Percentiles rank a stretch among this genome's conserved stretches.
phyloP scores from a whole-genome alignment of 176 grass and related monocot genomes.

The Eragrostis curvula region DNA sequence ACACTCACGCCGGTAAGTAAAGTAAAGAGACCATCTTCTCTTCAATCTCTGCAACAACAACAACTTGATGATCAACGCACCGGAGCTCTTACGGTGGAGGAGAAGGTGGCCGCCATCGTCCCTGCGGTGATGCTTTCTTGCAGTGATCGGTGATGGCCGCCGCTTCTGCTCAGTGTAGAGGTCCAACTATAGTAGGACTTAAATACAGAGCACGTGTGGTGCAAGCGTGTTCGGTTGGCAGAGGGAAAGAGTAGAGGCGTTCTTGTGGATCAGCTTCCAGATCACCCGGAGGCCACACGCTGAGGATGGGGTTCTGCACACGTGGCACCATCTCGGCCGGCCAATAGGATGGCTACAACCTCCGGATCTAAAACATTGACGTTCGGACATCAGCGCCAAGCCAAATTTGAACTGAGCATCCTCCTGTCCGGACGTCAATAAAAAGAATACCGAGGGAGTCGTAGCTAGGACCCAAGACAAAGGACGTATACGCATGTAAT shows the following conservation, averaged over 20 bases:
- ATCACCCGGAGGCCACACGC: slow-evolving; percentile 62
- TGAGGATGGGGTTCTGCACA: slow-evolving; percentile 63
- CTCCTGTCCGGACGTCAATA: too few relatives aligned
- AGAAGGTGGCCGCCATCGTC: slow-evolving; percentile 74
- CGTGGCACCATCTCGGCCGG: slow-evolving; percentile 48
- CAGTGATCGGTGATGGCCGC: background rate
- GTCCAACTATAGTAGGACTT: slow-evolving; percentile 21
- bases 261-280: slow-evolving; percentile 65
- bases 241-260: background rate
- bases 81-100: slow-evolving; percentile 78
- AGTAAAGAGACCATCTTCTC: background rate
- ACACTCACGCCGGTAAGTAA: background rate
- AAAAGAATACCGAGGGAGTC: too few relatives aligned
- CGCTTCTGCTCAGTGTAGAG: slow-evolving; percentile 34
- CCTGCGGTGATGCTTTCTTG: background rate
- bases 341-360: slow-evolving; percentile 21
- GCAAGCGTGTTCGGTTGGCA: background rate
- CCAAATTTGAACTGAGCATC: too few relatives aligned
- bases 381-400: too few relatives aligned
- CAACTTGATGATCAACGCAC: background rate
- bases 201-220: slow-evolving; percentile 38
- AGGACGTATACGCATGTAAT: background rate
- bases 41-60: background rate
- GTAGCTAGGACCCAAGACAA: slow-evolving; percentile 17
- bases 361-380: too few relatives aligned